These are phyloP conservation scores for Senecio squalidus DNA, from an alignment of 140 eudicot species.

Conservation along the genomic window DNA sequence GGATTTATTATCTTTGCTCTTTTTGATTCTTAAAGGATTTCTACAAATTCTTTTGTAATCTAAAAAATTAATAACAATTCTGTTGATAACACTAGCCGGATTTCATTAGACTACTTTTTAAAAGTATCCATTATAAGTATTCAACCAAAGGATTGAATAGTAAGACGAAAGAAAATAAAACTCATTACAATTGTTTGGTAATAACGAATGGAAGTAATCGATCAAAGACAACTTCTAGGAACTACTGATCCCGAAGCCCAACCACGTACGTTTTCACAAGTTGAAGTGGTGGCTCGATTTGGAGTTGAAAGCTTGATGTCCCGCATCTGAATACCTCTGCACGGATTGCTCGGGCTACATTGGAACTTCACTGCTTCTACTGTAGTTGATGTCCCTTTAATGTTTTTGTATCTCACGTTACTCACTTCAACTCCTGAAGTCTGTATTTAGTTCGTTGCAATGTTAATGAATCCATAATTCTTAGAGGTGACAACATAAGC, in stretches of 20 bases:
- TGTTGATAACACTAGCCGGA: not conserved
- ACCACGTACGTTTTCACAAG: constrained; percentile 46
- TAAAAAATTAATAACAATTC: not conserved
- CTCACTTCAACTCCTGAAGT: constrained; percentile 65
- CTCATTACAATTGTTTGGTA: constrained; percentile 27
- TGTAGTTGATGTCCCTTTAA: constrained; percentile 72
- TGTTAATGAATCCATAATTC: not conserved
- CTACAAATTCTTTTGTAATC: too few relatives aligned
- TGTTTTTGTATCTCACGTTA: constrained; percentile 50
- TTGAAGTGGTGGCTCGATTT: constrained; percentile 31
- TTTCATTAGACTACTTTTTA: constrained; percentile 10
- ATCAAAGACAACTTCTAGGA: constrained; percentile 45
- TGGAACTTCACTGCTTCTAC: constrained; percentile 50
- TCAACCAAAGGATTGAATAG: constrained; percentile 39
- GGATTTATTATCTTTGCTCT: too few relatives aligned
- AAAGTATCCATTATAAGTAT: constrained; percentile 17
- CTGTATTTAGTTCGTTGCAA: constrained; percentile 24
- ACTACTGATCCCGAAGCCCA: constrained; percentile 25
- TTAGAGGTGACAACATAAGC: not conserved
- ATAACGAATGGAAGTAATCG: not conserved
- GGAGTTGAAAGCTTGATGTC: constrained; percentile 47
- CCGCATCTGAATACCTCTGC: constrained; percentile 53
- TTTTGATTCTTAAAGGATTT: too few relatives aligned
- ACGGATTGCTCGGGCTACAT: constrained; percentile 66
- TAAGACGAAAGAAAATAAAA: constrained; percentile 2